phyloP scores from a whole-genome alignment of 2,329 filamentous ascomycete genomes.

The Fusarium nurragi region DNA sequence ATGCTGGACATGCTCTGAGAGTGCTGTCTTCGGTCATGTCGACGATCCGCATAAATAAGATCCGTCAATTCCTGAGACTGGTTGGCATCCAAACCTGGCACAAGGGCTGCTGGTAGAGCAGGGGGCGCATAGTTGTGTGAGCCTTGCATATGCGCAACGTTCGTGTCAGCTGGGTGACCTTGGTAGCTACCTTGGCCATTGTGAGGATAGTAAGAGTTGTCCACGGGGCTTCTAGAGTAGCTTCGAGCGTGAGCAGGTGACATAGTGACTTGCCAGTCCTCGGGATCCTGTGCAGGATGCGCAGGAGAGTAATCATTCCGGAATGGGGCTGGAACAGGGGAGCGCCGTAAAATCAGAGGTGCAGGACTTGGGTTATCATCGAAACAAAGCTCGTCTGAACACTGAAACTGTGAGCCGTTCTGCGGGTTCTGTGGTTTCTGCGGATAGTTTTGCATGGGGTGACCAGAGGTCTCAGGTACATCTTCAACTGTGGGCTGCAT shows the following conservation, averaged over 20 bases:
- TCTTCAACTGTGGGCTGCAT: constrained; percentile 74
- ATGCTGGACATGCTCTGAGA: constrained; percentile 51
- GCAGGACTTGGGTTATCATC: constrained; percentile 55
- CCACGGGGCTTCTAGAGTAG: constrained; percentile 48
- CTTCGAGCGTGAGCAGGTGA: constrained; percentile 49
- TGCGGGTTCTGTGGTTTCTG: constrained; percentile 25
- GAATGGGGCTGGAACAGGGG: constrained; percentile 39
- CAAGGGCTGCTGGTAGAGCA: constrained; percentile 64
- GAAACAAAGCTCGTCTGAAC: constrained; percentile 53
- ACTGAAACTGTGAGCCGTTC: constrained; percentile 37
- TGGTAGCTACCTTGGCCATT: constrained; percentile 47
- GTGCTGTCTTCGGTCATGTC: constrained; percentile 58
- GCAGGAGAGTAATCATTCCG: constrained; percentile 42
- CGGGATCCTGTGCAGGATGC: constrained; percentile 29
- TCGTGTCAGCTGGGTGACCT: constrained; percentile 50
- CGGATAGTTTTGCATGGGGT: constrained; percentile 41
- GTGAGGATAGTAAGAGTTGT: constrained; percentile 45
- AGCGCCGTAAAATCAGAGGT: constrained; percentile 55
- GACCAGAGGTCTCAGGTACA: constrained; percentile 62
- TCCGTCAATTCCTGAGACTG: constrained; percentile 67
- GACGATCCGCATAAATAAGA: constrained; percentile 65
- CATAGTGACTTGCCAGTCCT: constrained; percentile 43
- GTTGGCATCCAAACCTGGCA: constrained; percentile 68
- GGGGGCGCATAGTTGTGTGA: constrained; percentile 55
- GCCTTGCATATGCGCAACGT: constrained; percentile 47